These are phyloP conservation scores for Lipomyces yamadae DNA, from an alignment of 805 yeast genomes.

Conservation along the genomic window DNA sequence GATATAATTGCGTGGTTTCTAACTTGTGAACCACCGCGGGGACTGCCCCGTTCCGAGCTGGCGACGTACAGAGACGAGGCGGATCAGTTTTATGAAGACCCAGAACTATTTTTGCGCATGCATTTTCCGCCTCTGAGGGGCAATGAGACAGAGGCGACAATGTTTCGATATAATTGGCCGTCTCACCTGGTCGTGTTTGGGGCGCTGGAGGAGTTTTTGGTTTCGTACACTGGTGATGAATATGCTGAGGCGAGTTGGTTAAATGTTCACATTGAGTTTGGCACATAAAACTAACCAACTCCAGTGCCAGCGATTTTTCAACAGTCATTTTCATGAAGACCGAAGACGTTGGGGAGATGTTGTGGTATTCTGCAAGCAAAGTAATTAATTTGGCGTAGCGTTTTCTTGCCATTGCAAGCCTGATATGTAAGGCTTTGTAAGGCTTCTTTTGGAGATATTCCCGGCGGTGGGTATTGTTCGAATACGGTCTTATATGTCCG, in stretches of 20 bases:
- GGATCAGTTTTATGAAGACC: constrained; percentile 76
- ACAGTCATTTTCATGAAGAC: constrained; percentile 87
- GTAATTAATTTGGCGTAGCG: not conserved
- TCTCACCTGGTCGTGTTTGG: constrained; percentile 74
- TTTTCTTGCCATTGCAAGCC: not conserved
- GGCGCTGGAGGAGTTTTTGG: constrained; percentile 56
- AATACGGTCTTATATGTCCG: too few relatives aligned
- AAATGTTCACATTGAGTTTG: not conserved
- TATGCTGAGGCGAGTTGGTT: constrained; percentile 24
- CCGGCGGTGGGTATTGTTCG: too few relatives aligned
- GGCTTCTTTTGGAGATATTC: too few relatives aligned
- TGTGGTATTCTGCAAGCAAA: constrained; percentile 52
- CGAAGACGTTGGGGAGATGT: constrained; percentile 77
- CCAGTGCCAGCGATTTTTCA: constrained; percentile 64
- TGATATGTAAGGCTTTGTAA: not conserved
- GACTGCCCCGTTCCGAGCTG: constrained; percentile 46
- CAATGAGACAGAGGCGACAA: constrained; percentile 39
- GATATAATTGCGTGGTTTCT: constrained; percentile 69
- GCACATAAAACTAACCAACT: constrained; percentile 32
- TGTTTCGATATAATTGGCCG: constrained; percentile 64
- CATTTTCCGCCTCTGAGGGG: constrained; percentile 53
- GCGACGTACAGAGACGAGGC: constrained; percentile 78
- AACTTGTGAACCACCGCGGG: constrained; percentile 90
- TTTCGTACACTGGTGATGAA: constrained; percentile 47
- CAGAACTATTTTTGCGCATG: constrained; percentile 57